Evolutionary conservation across 768 basidiomycete genomes (phyloP), one percentile per base, ranked within the genome.

Genomic region (Trametes coccinea): DNA sequence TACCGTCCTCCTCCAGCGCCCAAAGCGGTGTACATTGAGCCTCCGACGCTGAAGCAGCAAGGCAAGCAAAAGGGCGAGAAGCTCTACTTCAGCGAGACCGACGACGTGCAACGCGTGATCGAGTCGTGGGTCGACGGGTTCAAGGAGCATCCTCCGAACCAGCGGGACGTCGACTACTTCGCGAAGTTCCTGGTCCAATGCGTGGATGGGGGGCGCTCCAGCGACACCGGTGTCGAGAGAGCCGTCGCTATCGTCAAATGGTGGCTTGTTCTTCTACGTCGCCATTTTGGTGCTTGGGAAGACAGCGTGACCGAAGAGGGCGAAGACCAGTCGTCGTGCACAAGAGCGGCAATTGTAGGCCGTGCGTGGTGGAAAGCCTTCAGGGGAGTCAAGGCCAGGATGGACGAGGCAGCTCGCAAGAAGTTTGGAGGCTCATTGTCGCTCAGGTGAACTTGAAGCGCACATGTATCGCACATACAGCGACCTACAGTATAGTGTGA

Each of bases 311-410:
- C 58, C 33, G 68, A 67, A 10, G 59, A 74, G 34, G 27, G 5
- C 10, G 29, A 10, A 13, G 52, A 27, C 73, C 72, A 50, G 61
- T 41, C 4, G 62, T 67, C 34, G 69, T 70, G 30, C 69, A 71
- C 47, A 64, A 75, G 76, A 70, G 74, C 75, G 39, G 71, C 76
- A 51, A 56, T 44, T 11, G 78, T 89, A 45, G 92, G 86, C 2
- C 78, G 78, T 69, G 84, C 84, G 41, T 95, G 93, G 94, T 95
- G 93, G 93, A 78, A 75, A 53, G 83, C 88, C 6, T 95, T 92
- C 75, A 76, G 82, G 60, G 82, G 82, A 33, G 85, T 92, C 2
- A 91, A 88, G 75, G 76, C 67, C 11, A 79, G 77, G 67, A 83
- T 95, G 74, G 88, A 93, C 65, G 76, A 73, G n/a, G 79, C 86